phyloP scores from a whole-genome alignment of 2,329 filamentous ascomycete species.

The Orbilia oligospora region DNA sequence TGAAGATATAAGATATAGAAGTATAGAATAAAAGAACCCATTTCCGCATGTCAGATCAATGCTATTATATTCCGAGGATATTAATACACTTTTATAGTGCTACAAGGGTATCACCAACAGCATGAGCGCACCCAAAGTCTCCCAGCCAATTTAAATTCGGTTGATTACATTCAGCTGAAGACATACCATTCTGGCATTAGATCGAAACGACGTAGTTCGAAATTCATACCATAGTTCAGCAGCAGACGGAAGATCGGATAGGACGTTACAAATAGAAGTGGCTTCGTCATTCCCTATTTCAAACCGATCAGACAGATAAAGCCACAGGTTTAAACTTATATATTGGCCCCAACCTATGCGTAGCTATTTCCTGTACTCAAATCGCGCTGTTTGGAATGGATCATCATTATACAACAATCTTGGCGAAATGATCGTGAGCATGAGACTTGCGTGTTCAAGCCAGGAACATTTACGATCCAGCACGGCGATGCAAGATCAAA shows the following conservation, averaged over 20 bases:
- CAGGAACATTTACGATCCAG: not conserved
- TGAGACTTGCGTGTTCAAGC: not conserved
- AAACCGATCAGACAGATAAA: not conserved
- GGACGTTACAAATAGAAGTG: not conserved
- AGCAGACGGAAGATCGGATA: not conserved
- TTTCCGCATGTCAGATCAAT: not conserved
- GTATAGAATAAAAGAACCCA: not conserved
- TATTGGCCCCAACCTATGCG: not conserved
- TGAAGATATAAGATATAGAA: not conserved
- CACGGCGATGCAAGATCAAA: not conserved
- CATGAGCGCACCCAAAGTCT: not conserved
- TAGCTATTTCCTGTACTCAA: not conserved
- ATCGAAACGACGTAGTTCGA: not conserved
- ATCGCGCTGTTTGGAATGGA: not conserved
- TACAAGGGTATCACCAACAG: not conserved
- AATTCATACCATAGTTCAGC: not conserved
- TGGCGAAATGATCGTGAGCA: constrained; percentile 1
- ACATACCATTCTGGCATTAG: not conserved
- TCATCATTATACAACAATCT: not conserved
- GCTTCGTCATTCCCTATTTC: not conserved
- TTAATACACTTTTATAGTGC: not conserved
- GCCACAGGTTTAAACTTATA: not conserved
- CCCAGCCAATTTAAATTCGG: not conserved
- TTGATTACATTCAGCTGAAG: not conserved
- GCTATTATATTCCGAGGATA: constrained; percentile 3